phyloP scores from a whole-genome alignment of 345 rosid genomes.

The Aegle marmelos region DNA sequence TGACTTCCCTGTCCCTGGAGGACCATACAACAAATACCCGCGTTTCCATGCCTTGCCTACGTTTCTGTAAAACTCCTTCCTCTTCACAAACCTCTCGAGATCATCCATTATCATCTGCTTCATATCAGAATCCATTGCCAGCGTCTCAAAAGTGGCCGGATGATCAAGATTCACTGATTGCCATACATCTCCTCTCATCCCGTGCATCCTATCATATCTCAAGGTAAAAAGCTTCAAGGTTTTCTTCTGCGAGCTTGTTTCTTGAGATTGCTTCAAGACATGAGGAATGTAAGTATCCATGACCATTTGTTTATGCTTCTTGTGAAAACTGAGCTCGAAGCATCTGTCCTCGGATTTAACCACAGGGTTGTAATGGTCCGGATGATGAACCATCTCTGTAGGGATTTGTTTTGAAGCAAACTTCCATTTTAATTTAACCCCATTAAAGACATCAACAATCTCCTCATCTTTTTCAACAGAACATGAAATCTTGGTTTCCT shows the following conservation, averaged over 20 bases:
- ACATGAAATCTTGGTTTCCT: conserved; percentile 10
- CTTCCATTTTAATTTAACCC: conserved; percentile 31
- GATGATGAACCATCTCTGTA: background rate
- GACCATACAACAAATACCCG: conserved; percentile 30
- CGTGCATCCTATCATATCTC: background rate
- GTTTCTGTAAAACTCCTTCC: conserved; percentile 26
- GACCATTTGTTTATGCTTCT: conserved; percentile 31
- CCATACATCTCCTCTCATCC: conserved; percentile 21
- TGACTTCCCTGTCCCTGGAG: conserved; percentile 32
- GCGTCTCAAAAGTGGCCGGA: conserved; percentile 27
- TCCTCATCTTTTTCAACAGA: conserved; percentile 26
- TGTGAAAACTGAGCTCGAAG: conserved; percentile 34
- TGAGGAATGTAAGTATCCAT: conserved; percentile 23
- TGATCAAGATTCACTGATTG: conserved; percentile 31
- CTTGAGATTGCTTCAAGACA: conserved; percentile 17
- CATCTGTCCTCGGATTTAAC: background rate
- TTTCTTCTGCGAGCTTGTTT: conserved; percentile 20
- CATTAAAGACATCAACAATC: conserved; percentile 28
- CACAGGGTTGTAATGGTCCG: background rate
- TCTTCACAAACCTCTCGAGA: conserved; percentile 30
- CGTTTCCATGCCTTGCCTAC: conserved; percentile 37
- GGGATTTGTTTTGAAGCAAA: background rate
- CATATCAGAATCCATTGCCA: conserved; percentile 25
- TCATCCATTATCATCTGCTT: conserved; percentile 29
- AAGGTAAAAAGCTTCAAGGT: conserved; percentile 23